A percentile compares a stretch with the other conserved stretches of the same genome.
Evolutionary conservation across 2,329 filamentous ascomycete species (phyloP).

Genomic region (Fusarium sp.): DNA sequence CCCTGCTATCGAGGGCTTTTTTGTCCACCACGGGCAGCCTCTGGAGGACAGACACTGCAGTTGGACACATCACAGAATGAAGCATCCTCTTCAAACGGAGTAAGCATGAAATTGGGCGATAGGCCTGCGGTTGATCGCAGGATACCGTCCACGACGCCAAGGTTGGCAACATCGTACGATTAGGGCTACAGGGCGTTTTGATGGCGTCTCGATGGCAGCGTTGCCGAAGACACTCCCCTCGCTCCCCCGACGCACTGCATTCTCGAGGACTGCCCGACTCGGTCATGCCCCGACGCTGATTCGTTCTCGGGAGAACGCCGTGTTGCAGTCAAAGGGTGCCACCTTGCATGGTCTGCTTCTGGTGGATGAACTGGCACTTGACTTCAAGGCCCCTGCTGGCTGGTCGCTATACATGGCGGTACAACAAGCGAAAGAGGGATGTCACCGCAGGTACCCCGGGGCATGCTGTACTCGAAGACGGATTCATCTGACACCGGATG

Average conservation of each 20-base stretch:
- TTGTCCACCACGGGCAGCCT: neutral
- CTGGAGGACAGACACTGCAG: neutral
- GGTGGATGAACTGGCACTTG: neutral
- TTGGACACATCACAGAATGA: neutral
- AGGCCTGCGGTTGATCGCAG: neutral
- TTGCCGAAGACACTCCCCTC: slow-evolving; percentile 18
- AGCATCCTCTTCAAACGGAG: neutral
- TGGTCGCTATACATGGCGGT: slow-evolving; percentile 24
- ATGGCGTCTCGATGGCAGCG: slow-evolving; percentile 5
- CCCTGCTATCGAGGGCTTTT: neutral
- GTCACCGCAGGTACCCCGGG: slow-evolving; percentile 12
- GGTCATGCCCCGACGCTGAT: slow-evolving; percentile 8
- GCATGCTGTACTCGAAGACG: neutral
- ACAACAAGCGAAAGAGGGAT: slow-evolving; percentile 16
- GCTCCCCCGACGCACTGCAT: slow-evolving; percentile 6
- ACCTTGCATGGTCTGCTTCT: slow-evolving; percentile 7
- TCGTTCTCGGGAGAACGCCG: slow-evolving; percentile 4
- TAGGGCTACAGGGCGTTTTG: slow-evolving; percentile 15
- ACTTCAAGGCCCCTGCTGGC: slow-evolving; percentile 6
- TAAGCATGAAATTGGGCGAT: neutral
- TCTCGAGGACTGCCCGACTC: slow-evolving; percentile 24
- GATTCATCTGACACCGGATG: slow-evolving; percentile 7
- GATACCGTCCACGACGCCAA: neutral
- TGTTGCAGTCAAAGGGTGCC: slow-evolving; percentile 8
- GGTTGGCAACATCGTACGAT: slow-evolving; percentile 35